These are phyloP conservation scores for Talaromyces albobiverticillius DNA, from an alignment of 2,329 filamentous ascomycete genomes.

Conservation along the genomic window DNA sequence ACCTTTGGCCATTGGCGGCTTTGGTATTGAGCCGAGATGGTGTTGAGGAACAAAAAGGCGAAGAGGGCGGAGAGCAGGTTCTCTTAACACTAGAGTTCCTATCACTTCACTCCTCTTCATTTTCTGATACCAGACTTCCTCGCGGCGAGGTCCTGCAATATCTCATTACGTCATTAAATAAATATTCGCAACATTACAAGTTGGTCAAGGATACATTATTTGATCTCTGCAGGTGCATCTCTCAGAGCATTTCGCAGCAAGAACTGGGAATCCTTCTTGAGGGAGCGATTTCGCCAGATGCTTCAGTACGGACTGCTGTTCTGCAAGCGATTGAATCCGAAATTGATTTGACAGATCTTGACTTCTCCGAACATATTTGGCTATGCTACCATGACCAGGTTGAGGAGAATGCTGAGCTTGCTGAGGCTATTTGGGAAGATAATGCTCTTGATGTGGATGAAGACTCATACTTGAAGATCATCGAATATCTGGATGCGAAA, in stretches of 20 bases:
- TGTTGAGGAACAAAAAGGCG: slow-evolving; percentile 59
- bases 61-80: slow-evolving; percentile 85
- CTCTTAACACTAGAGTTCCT: slow-evolving; percentile 85
- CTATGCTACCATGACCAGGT: slow-evolving; percentile 88
- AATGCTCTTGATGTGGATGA: slow-evolving; percentile 71
- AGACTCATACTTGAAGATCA: slow-evolving; percentile 63
- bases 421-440: slow-evolving; percentile 90
- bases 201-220: slow-evolving; percentile 87
- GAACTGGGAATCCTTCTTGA: slow-evolving; percentile 76
- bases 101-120: slow-evolving; percentile 81
- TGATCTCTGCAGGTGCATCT: slow-evolving; percentile 79
- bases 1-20: slow-evolving; percentile 79
- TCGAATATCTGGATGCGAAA: slow-evolving; percentile 75
- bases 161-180: slow-evolving; percentile 79
- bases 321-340: slow-evolving; percentile 88
- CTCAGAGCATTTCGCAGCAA: slow-evolving; percentile 69
- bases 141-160: slow-evolving; percentile 68
- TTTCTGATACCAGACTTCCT: slow-evolving; percentile 69
- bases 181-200: slow-evolving; percentile 91
- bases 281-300: slow-evolving; percentile 75
- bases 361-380: slow-evolving; percentile 89
- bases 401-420: slow-evolving; percentile 79
- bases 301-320: slow-evolving; percentile 76
- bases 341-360: slow-evolving; percentile 82
- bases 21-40: slow-evolving; percentile 76